These are phyloP conservation scores for Cystobasidium tubakii DNA, from an alignment of 768 basidiomycete genomes.

Conservation along the genomic window DNA sequence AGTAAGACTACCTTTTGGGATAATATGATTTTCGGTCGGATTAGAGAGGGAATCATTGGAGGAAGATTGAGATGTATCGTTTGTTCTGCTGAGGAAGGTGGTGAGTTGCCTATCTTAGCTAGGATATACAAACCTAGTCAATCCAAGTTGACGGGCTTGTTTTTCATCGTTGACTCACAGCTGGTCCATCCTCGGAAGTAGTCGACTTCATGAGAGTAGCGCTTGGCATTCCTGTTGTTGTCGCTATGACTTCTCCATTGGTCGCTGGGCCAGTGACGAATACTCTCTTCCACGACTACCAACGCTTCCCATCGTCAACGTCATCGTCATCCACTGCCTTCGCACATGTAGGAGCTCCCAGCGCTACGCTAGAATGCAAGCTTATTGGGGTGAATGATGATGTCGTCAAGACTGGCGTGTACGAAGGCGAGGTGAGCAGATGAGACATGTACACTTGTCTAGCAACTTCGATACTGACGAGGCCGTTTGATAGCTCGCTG, in stretches of 20 bases:
- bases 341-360: conserved; percentile 26
- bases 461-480: no score
- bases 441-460: no score
- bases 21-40: background rate
- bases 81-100: conserved; percentile 19
- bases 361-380: conserved; percentile 31
- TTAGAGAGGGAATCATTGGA: conserved; percentile 12
- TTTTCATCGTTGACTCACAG: background rate
- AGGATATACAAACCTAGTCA: background rate
- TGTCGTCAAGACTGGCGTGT: conserved; percentile 1
- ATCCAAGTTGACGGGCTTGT: background rate
- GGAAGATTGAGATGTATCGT: conserved; percentile 17
- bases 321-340: background rate
- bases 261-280: conserved; percentile 27
- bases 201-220: conserved; percentile 18
- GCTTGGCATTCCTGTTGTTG: conserved; percentile 20
- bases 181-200: conserved; percentile 14
- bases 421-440: conserved; percentile 22
- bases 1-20: conserved; percentile 29
- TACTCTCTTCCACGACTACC: conserved; percentile 16
- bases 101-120: conserved; percentile 3
- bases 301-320: background rate
- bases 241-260: conserved; percentile 22
- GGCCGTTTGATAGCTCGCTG: background rate
- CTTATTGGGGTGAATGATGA: conserved; percentile 19